Evolutionary conservation across 768 basidiomycete species (phyloP).

Genomic region (Fomitopsis pulvina): DNA sequence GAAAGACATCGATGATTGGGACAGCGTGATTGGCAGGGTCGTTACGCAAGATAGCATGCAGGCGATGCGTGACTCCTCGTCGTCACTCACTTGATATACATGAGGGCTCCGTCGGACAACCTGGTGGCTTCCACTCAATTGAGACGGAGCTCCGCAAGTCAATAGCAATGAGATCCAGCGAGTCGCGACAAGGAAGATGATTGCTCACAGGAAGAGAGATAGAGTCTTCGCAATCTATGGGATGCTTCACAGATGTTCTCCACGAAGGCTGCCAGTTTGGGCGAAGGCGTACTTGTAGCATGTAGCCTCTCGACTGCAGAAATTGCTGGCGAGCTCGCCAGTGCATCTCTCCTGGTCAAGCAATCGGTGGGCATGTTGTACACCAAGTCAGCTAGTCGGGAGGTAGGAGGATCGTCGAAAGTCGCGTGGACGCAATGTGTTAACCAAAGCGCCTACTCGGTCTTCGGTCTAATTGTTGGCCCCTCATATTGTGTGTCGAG

Average conservation of each 20-base stretch:
- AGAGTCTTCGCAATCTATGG: slow-evolving; percentile 5
- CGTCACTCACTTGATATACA: slow-evolving; percentile 24
- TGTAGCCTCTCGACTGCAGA: slow-evolving; percentile 13
- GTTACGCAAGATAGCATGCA: slow-evolving; percentile 5
- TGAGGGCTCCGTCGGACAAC: slow-evolving; percentile 18
- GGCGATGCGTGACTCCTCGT: slow-evolving; percentile 13
- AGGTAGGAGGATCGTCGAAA: too few species aligned
- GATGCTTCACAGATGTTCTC: slow-evolving; percentile 5
- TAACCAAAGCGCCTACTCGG: too few species aligned
- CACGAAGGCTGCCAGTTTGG: slow-evolving; percentile 27
- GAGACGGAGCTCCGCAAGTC: background rate
- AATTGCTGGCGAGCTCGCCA: slow-evolving; percentile 6
- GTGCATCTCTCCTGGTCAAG: too few species aligned
- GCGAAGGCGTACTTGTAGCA: slow-evolving; percentile 20
- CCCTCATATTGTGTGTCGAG: too few species aligned
- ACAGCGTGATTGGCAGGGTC: slow-evolving; percentile 20
- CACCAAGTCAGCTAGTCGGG: too few species aligned
- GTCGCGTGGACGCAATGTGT: too few species aligned
- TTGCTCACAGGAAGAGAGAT: background rate
- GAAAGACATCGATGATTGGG: slow-evolving; percentile 15
- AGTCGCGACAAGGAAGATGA: background rate
- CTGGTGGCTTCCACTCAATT: slow-evolving; percentile 26
- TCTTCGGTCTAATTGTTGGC: too few species aligned
- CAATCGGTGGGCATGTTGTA: too few species aligned
- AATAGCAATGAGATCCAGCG: background rate